Evolutionary conservation across 305 asterid species (phyloP), one percentile per base, ranked within the genome.

Genomic region (Fraxinus ornus): DNA sequence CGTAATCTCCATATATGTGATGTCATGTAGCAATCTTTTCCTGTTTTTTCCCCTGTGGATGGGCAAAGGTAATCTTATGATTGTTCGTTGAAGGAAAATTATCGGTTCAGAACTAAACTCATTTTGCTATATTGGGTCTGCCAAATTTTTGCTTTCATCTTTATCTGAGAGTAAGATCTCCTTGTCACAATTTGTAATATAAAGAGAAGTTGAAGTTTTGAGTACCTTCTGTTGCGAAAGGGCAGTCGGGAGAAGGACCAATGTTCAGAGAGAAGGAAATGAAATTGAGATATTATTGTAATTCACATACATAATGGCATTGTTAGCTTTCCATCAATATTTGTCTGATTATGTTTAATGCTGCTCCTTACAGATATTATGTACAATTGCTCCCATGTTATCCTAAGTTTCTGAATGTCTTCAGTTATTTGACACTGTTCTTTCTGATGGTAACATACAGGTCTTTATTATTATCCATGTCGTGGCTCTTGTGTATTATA

Each of bases 381-480:
- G 41, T 70, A 70, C 41, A 30, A 5, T 30, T 70, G 75, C 75
- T 70, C 21, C 21, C 39, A 70, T 70, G 22, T 70, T 70, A 70
- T 70, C 22, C n/a, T 30, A 70, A 30, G 41, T 70, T 70, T 70
- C 15, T 80, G 76, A 32, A 80, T 32, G 30, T 83, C 19, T 39
- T 80, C 60, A 35, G 76, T 83, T 75, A 33, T 76, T 82, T 52
- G 78, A 26, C 24, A 49, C 19, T 84, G 37, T 28, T 49, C 76
- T 77, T 79, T 76, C 75, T 84, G 80, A 80, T 83, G 78, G 73
- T 87, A 73, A 71, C 85, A 49, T 80, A 13, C 92, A 94, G 98
- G 98, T 94, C 76, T 94, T 94, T 86, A 90, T 94, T 83, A 87
- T 94, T 70, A 85, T 94, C 85, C 96, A 94, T 84, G 97, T 94